These are phyloP conservation scores for Sphagnum magellanicum DNA, from an alignment of 228 moss, liverwort and hornwort genomes.

Conservation along the genomic window DNA sequence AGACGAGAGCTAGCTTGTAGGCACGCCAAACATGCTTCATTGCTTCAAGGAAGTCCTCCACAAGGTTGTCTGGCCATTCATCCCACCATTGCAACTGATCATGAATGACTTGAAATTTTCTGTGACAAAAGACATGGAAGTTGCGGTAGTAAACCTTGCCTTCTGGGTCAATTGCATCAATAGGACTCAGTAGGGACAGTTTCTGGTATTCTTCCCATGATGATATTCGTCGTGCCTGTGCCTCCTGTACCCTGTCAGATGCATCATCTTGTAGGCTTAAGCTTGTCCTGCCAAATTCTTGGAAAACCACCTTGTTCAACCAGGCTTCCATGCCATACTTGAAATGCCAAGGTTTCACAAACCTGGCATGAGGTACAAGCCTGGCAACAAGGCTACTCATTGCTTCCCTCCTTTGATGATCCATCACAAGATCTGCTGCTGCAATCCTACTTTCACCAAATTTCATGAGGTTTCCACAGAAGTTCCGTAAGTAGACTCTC, in stretches of 20 bases:
- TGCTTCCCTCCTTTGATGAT: constrained; percentile 15
- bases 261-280: constrained; percentile 15
- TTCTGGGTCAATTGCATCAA: constrained; percentile 44
- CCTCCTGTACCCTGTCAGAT: constrained; percentile 24
- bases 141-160: constrained; percentile 16
- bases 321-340: constrained; percentile 54
- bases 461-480: constrained; percentile 39
- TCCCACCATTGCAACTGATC: constrained; percentile 58
- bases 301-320: constrained; percentile 39
- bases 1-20: constrained; percentile 30
- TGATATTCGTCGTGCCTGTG: constrained; percentile 23
- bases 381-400: constrained; percentile 28
- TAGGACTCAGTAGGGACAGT: constrained; percentile 32
- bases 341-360: constrained; percentile 52
- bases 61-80: constrained; percentile 40
- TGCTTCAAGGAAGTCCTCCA: constrained; percentile 58
- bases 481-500: constrained; percentile 39
- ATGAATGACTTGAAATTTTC: constrained; percentile 47
- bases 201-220: constrained; percentile 53
- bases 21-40: constrained; percentile 62
- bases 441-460: constrained; percentile 21
- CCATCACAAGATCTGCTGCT: constrained; percentile 1
- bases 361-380: constrained; percentile 31
- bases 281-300: constrained; percentile 38
- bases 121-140: constrained; percentile 46